phyloP scores from a whole-genome alignment of 2,329 filamentous ascomycete genomes.

The Balansia obtecta region DNA sequence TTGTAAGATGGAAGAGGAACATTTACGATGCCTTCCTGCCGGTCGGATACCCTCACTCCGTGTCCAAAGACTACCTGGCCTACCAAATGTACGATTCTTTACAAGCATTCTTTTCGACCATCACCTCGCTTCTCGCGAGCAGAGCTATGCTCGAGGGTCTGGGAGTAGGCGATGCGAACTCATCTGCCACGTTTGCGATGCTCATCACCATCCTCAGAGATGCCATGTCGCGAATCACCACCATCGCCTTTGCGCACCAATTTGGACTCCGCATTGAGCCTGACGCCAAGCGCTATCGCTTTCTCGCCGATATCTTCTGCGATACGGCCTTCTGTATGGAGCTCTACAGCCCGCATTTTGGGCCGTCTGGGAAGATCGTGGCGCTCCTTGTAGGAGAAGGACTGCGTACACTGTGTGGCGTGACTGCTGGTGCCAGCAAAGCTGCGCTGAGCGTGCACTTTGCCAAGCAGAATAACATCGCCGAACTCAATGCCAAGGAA shows the following conservation, averaged over 20 bases:
- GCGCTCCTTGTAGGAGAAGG: conserved; percentile 38
- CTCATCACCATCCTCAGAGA: conserved; percentile 76
- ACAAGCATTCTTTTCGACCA: conserved; percentile 74
- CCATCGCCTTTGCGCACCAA: conserved; percentile 74
- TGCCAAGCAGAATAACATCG: conserved; percentile 73
- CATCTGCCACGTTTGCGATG: conserved; percentile 68
- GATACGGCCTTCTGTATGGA: conserved; percentile 80
- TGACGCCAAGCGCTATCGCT: conserved; percentile 81
- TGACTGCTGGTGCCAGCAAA: conserved; percentile 82
- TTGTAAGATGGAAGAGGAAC: conserved; percentile 24
- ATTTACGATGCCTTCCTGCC: conserved; percentile 66
- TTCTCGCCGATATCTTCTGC: conserved; percentile 81
- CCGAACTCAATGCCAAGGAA: conserved; percentile 89
- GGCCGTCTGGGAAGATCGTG: conserved; percentile 35
- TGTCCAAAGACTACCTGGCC: conserved; percentile 72
- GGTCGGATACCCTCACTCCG: conserved; percentile 76
- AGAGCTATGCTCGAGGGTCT: conserved; percentile 67
- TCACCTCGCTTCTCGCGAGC: conserved; percentile 67
- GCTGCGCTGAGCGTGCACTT: conserved; percentile 88
- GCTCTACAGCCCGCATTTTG: conserved; percentile 63
- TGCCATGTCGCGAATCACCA: conserved; percentile 67
- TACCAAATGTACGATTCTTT: conserved; percentile 63
- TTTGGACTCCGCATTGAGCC: conserved; percentile 76
- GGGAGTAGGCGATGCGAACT: conserved; percentile 71
- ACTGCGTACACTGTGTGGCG: conserved; percentile 61